A percentile compares a stretch with the other conserved stretches of the same genome.
phyloP scores from a whole-genome alignment of 305 asterid genomes.

The Solanum hybrid region DNA sequence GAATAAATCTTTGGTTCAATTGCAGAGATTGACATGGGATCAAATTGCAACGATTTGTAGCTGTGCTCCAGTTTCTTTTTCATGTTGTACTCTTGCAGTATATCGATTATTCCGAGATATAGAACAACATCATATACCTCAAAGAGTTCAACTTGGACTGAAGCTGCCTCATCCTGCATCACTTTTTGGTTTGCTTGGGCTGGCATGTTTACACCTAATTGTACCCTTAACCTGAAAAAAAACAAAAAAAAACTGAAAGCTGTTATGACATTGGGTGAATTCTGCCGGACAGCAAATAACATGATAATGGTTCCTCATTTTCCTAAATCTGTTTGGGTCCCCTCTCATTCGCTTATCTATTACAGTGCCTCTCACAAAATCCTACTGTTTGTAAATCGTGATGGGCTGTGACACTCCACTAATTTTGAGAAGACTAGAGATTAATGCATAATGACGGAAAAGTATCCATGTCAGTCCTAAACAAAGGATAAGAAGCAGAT shows the following conservation, averaged over 20 bases:
- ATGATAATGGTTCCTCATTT: neutral
- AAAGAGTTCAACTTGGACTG: conserved; percentile 69
- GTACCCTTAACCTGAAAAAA: conserved; percentile 74
- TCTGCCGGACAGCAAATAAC: neutral
- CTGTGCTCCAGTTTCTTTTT: conserved; percentile 70
- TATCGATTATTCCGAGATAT: conserved; percentile 80
- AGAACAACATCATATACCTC: conserved; percentile 94
- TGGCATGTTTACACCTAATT: conserved; percentile 96
- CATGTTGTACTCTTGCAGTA: conserved; percentile 77
- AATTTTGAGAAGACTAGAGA: neutral
- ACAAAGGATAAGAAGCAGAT: neutral
- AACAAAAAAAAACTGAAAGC: neutral
- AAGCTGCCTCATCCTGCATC: conserved; percentile 37
- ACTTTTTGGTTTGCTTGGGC: conserved; percentile 82
- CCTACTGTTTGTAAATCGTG: neutral
- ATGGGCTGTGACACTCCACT: neutral
- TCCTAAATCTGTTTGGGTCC: neutral
- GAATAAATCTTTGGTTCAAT: conserved; percentile 66
- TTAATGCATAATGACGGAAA: neutral
- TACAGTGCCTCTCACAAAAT: neutral
- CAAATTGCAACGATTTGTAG: conserved; percentile 56
- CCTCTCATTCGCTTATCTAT: neutral
- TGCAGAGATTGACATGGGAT: conserved; percentile 69
- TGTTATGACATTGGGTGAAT: neutral
- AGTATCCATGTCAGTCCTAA: neutral